Evolutionary conservation across 768 basidiomycete genomes (phyloP), one percentile per base, ranked within the genome.

Genomic region (Suillus hirtellus): DNA sequence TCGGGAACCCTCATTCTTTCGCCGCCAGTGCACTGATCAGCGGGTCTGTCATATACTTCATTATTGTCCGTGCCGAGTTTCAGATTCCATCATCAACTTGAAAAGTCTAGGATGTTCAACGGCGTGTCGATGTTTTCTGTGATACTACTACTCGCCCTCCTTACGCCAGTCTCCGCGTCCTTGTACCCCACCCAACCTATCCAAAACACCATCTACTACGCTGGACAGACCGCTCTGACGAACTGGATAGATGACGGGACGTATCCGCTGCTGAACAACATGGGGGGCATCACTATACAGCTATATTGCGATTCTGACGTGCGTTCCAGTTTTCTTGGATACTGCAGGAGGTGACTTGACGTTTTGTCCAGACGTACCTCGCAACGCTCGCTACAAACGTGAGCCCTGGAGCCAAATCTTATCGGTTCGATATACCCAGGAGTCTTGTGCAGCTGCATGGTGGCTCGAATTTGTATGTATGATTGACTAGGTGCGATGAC

Each of bases 111-210:
- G 15, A 21, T 52, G 40, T 46, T 53, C 43, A 19, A 52, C 62
- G 37, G 27, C 64, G 66, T 64, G 67, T 19, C 35, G 35, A 37
- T 37, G 35, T 37, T 38, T 47, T 17, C 55, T 4, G 37, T 37
- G 54, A 44, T 12, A 3, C 9, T 44, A 34, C 10, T 59, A 19
- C 37, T 63, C 24, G 60, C 49, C 37, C 55, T 19, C 21, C 56
- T 74, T 47, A 56, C 67, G 1, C 55, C 66, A 17, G 72, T 61
- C 55, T 55, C 65, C 15, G 80, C 77, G 34, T 78, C 78, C 8
- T 70, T 88, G 31, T 87, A 84, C 64, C 82, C 84, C 1, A 87
- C 82, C 0, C 70, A 77, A 17, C 87, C 87, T 4, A 64, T 81
- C 17, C 73, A 81, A 38, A 74, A 69, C 21, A 83, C 85, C 0